Conservation (phyloP, 306 rosid species). For the Dryas octopetala region DNA sequence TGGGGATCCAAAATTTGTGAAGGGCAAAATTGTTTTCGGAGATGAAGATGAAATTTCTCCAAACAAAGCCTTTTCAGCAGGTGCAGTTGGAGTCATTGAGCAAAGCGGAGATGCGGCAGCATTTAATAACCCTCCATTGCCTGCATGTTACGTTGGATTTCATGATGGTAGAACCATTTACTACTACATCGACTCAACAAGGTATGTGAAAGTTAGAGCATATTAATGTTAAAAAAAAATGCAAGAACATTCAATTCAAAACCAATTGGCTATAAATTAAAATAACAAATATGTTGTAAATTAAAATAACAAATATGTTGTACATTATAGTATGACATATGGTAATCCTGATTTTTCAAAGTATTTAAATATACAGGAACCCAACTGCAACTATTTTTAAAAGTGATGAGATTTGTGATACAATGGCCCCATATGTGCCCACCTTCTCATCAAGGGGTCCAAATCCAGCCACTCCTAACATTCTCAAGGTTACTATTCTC, state of each 20-base stretch:
- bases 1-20: slow-evolving; percentile 28
- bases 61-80: not conserved
- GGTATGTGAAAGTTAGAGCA: slow-evolving; percentile 23
- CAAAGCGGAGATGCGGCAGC: not conserved
- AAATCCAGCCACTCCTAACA: slow-evolving; percentile 31
- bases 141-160: slow-evolving; percentile 18
- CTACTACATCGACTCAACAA: slow-evolving; percentile 24
- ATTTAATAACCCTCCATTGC: slow-evolving; percentile 12
- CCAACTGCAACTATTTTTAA: too few relatives aligned
- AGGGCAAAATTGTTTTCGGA: slow-evolving; percentile 59
- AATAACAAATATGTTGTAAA: not conserved
- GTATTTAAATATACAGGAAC: too few relatives aligned
- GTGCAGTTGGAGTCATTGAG: slow-evolving; percentile 39
- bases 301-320: too few relatives aligned
- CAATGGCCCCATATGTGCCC: too few relatives aligned
- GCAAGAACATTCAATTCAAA: too few relatives aligned
- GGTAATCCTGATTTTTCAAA: too few relatives aligned
- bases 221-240: too few relatives aligned
- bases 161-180: not conserved
- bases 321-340: too few relatives aligned
- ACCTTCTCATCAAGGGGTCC: too few relatives aligned
- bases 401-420: too few relatives aligned
- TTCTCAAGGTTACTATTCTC: slow-evolving; percentile 32
- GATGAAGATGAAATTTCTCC: not conserved
- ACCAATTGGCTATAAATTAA: too few relatives aligned